phyloP scores from a whole-genome alignment of 345 rosid genomes.

The Lenwebbia sp. region DNA sequence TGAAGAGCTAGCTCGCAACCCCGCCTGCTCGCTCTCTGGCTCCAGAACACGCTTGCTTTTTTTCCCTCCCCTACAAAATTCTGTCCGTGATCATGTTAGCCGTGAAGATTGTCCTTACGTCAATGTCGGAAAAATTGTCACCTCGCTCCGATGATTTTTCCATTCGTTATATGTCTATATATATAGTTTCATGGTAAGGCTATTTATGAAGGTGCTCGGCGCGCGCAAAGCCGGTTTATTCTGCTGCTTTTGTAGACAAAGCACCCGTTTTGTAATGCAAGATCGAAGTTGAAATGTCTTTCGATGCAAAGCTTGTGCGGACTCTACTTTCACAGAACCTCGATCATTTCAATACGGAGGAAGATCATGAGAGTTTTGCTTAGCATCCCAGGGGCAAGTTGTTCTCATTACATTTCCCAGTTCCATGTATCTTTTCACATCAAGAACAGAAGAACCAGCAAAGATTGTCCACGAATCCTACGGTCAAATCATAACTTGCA shows the following conservation, averaged over 20 bases:
- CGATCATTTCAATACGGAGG: neutral
- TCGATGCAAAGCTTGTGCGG: neutral
- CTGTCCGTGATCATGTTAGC: neutral
- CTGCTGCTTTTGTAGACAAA: neutral
- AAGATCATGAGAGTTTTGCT: neutral
- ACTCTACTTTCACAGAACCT: neutral
- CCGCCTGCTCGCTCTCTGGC: neutral
- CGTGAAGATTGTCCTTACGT: neutral
- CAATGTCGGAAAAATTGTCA: neutral
- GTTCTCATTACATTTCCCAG: neutral
- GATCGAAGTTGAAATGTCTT: neutral
- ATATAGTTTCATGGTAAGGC: neutral
- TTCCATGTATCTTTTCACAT: neutral
- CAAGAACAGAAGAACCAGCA: neutral
- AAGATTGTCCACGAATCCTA: neutral
- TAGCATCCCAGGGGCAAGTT: neutral
- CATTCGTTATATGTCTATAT: neutral
- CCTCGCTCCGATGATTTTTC: neutral
- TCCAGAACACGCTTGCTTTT: neutral
- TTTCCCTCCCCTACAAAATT: neutral
- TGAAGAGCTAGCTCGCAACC: constrained; percentile 12
- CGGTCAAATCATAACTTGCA: neutral
- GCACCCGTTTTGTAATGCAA: neutral
- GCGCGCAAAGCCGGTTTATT: neutral
- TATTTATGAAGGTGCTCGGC: neutral